These are phyloP conservation scores for Graphiopsis chlorocephala DNA, from an alignment of 2,329 filamentous ascomycete species.

Conservation along the genomic window DNA sequence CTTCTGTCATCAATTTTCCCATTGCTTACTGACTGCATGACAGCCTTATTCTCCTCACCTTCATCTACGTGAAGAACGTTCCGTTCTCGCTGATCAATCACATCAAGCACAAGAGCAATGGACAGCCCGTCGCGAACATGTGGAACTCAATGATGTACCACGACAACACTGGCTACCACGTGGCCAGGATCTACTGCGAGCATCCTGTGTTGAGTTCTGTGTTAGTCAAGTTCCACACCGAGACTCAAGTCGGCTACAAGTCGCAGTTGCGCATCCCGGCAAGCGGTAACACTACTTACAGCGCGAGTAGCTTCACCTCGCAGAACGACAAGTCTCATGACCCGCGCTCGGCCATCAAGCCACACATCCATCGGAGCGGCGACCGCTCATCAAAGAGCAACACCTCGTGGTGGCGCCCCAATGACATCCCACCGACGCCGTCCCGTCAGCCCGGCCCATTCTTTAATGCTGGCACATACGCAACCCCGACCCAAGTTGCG, in stretches of 20 bases:
- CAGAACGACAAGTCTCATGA: conserved; percentile 6
- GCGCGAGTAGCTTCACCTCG: conserved; percentile 6
- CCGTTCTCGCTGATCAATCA: conserved; percentile 26
- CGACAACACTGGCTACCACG: conserved; percentile 25
- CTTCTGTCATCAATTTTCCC: background rate
- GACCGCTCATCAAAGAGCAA: background rate
- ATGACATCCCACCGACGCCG: background rate
- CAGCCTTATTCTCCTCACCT: conserved; percentile 29
- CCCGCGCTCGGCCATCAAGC: conserved; percentile 7
- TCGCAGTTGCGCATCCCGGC: conserved; percentile 3
- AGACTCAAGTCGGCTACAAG: conserved; percentile 6
- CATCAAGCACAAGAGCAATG: conserved; percentile 25
- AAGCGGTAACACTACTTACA: conserved; percentile 6
- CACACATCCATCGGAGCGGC: conserved; percentile 2
- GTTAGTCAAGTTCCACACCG: background rate
- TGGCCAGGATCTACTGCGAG: conserved; percentile 28
- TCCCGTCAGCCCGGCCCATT: background rate
- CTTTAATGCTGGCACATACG: background rate
- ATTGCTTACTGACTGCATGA: conserved; percentile 14
- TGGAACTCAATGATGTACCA: conserved; percentile 35
- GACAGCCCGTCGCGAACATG: conserved; percentile 31
- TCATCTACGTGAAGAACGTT: conserved; percentile 32
- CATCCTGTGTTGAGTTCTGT: conserved; percentile 10
- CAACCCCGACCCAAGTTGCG: background rate
- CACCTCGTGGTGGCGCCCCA: background rate